Evolutionary conservation across 140 eudicot genomes (phyloP).

Genomic region (Senecio squalidus): DNA sequence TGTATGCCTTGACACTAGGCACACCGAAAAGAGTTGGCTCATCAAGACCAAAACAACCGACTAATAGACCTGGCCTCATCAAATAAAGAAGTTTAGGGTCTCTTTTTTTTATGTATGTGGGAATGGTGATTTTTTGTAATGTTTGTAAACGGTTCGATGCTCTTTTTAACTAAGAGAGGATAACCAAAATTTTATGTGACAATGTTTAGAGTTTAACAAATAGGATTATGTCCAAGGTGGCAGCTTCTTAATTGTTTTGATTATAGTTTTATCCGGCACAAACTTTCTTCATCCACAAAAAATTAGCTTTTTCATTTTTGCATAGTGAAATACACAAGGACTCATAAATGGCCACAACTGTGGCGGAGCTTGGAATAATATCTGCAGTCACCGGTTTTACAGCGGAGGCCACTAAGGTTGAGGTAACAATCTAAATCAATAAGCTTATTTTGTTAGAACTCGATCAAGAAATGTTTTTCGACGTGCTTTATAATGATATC

Average conservation of each 20-base stretch:
- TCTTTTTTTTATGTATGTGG: constrained; percentile 4
- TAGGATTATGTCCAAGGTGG: too few relatives aligned
- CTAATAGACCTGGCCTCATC: constrained; percentile 63
- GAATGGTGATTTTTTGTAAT: constrained; percentile 3
- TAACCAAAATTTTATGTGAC: too few relatives aligned
- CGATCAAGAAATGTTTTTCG: constrained; percentile 12
- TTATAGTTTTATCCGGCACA: neutral
- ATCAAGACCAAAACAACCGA: constrained; percentile 46
- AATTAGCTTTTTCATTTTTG: neutral
- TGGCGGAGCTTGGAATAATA: constrained; percentile 19
- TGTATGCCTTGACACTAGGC: constrained; percentile 80
- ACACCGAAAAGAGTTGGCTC: constrained; percentile 36
- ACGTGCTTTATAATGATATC: neutral
- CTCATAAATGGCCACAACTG: constrained; percentile 14
- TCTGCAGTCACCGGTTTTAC: constrained; percentile 26
- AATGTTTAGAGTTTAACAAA: too few relatives aligned
- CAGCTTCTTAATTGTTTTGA: too few relatives aligned
- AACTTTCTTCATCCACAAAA: neutral
- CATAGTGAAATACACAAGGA: neutral
- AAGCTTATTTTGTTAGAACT: too few relatives aligned
- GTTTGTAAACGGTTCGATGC: neutral
- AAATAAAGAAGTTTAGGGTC: constrained; percentile 32
- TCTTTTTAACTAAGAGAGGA: too few relatives aligned
- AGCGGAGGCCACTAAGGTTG: constrained; percentile 17
- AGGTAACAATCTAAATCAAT: too few relatives aligned